These are phyloP conservation scores for Leishmania aethiopica DNA, from an alignment of 208 protist species.

Conservation along the genomic window DNA sequence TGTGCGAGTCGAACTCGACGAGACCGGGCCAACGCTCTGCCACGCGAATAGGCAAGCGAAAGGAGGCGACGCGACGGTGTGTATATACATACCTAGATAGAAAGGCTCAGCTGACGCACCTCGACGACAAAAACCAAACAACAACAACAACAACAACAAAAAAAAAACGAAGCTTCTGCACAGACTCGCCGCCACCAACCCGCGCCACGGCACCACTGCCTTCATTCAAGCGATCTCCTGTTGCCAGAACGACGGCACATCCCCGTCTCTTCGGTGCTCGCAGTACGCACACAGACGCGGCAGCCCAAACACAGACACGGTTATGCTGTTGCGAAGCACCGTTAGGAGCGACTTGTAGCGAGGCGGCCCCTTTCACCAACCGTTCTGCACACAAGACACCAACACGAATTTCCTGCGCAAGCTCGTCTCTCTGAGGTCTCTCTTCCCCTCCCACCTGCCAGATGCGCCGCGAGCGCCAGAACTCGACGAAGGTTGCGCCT, in stretches of 20 bases:
- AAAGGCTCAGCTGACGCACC: constrained; percentile 18
- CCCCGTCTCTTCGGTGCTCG: not conserved
- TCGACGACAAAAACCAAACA: no score
- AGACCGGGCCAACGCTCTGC: no score
- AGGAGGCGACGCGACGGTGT: not conserved
- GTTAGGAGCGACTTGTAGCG: not conserved
- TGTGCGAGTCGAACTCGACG: no score
- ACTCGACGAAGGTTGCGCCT: not conserved
- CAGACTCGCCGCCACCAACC: not conserved
- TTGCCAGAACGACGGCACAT: not conserved
- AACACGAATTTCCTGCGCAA: not conserved
- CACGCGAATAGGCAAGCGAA: not conserved
- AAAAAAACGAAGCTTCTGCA: not conserved
- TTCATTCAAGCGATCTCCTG: not conserved
- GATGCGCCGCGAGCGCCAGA: not conserved
- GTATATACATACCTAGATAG: no score
- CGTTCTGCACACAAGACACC: not conserved
- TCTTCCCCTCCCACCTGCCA: not conserved
- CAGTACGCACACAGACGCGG: not conserved
- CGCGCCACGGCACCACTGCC: not conserved
- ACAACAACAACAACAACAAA: no score
- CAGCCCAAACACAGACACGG: not conserved
- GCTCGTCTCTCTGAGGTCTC: not conserved
- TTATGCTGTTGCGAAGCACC: not conserved
- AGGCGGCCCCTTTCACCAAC: not conserved